Base-by-base conservation (phyloP, 2,329 filamentous ascomycete genomes). In the Ceratocystis eucalypticola region DNA sequence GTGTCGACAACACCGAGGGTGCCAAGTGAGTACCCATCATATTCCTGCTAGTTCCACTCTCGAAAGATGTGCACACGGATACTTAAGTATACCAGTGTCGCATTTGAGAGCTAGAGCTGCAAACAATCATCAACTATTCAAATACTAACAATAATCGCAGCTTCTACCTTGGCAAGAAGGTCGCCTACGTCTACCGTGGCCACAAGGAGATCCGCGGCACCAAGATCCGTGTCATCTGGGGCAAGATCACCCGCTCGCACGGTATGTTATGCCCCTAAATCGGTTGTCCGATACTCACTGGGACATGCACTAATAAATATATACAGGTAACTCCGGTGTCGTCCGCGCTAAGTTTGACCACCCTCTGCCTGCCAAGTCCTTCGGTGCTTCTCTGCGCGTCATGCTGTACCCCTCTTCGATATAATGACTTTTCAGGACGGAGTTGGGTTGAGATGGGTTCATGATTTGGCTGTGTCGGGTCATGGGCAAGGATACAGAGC, bases 171-270 rank as follows among this genome's bases (percentile, higher is more conserved):
- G 94, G 94, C 82, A 99, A 99, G 89, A 92, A 92, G 83, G 87
- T 97, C 78, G 94, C 94, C 78, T 99, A 91, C 80, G 91, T 99
- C 80, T 99, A 97, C 86, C 91, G 92, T 77, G 93, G 88, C 74
- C 87, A 90, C 81, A 92, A 87, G 82, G 91, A 96, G 84, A 85
- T 96, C 77, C 89, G 93, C 76, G 94, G 94, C 78, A 93, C 91
- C 79, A 97, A 97, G 88, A 95, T 97, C 82, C 87, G 93, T 77
- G 88, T 97, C 74, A 96, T 97, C 84, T 97, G 92, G 91, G 93
- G 93, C 84, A 96, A 96, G 85, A 88, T 97, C 78, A 96, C 91
- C 78, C 84, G 91, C 77, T 88, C 91, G 78, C 93, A 97, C 82
- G 93, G 89, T 93, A 89, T 74, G 80, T 78, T 69, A 67, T 46